Percentiles rank a stretch among this genome's conserved stretches.
Evolutionary conservation across 2,329 filamentous ascomycete genomes (phyloP).

Genomic region (Coleophoma eucalyptorum): DNA sequence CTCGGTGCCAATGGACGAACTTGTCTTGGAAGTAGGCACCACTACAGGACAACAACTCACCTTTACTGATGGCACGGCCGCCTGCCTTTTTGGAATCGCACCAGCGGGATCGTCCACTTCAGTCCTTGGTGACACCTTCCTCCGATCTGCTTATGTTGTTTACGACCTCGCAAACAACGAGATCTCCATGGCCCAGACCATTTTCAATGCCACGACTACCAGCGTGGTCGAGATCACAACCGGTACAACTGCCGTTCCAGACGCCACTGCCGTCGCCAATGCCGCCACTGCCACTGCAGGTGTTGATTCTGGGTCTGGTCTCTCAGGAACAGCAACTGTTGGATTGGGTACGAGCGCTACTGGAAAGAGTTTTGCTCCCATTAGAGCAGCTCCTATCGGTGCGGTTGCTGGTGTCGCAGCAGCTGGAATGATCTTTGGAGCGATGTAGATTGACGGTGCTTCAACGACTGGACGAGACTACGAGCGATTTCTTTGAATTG

Average conservation of each 20-base stretch:
- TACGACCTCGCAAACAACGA: slow-evolving; percentile 71
- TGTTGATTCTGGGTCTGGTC: not conserved
- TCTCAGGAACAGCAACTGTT: slow-evolving; percentile 5
- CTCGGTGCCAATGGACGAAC: slow-evolving; percentile 52
- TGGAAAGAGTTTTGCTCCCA: not conserved
- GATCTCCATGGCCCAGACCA: slow-evolving; percentile 66
- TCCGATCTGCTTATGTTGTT: slow-evolving; percentile 71
- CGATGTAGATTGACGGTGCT: slow-evolving; percentile 11
- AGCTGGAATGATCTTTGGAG: slow-evolving; percentile 19
- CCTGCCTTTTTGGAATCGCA: slow-evolving; percentile 66
- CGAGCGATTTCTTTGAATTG: not conserved
- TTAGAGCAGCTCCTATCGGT: slow-evolving; percentile 3
- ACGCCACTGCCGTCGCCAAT: slow-evolving; percentile 45
- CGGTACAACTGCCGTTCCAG: slow-evolving; percentile 46
- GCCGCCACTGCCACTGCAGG: slow-evolving; percentile 46
- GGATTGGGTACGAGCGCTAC: slow-evolving; percentile 2
- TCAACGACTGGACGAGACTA: not conserved
- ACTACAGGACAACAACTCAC: slow-evolving; percentile 40
- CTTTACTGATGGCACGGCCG: slow-evolving; percentile 48
- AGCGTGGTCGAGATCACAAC: slow-evolving; percentile 52
- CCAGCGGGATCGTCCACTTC: slow-evolving; percentile 51
- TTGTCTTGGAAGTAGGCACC: slow-evolving; percentile 49
- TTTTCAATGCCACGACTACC: slow-evolving; percentile 50
- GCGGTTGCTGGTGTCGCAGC: slow-evolving; percentile 18
- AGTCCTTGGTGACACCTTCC: slow-evolving; percentile 71